These are phyloP conservation scores for Anthracocystis walkeri DNA, from an alignment of 1,284 basidiomycete species.

Conservation along the genomic window DNA sequence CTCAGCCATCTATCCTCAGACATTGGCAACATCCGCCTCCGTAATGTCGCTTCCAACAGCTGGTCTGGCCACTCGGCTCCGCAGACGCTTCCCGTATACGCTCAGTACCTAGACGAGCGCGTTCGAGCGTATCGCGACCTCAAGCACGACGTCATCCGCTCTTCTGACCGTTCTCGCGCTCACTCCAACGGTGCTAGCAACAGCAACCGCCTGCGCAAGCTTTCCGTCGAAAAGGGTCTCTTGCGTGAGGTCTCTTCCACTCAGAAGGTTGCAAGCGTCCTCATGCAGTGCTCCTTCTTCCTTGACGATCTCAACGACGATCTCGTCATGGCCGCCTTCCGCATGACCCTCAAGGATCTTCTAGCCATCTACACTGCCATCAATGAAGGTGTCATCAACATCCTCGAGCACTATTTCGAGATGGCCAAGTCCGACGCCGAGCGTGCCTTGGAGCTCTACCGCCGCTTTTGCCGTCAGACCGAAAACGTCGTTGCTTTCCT, in stretches of 20 bases:
- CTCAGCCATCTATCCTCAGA: slow-evolving; percentile 79
- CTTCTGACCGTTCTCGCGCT: slow-evolving; percentile 80
- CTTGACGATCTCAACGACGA: slow-evolving; percentile 92
- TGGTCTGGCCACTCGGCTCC: slow-evolving; percentile 73
- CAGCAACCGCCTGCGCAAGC: slow-evolving; percentile 79
- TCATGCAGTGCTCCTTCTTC: slow-evolving; percentile 94
- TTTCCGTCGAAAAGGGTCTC: slow-evolving; percentile 96
- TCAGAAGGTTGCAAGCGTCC: slow-evolving; percentile 85
- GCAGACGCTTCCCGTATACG: slow-evolving; percentile 87
- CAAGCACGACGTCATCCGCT: slow-evolving; percentile 91
- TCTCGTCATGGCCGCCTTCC: slow-evolving; percentile 85
- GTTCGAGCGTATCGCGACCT: slow-evolving; percentile 90
- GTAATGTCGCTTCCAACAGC: slow-evolving; percentile 74
- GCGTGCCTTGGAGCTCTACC: slow-evolving; percentile 88
- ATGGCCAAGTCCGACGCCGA: slow-evolving; percentile 94
- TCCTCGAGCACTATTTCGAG: slow-evolving; percentile 94
- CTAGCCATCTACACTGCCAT: slow-evolving; percentile 94
- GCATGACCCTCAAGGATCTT: slow-evolving; percentile 97
- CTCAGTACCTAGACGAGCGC: slow-evolving; percentile 86
- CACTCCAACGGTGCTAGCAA: slow-evolving; percentile 68
- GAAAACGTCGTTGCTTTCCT: slow-evolving; percentile 94
- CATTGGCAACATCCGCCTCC: slow-evolving; percentile 79
- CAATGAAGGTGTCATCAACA: slow-evolving; percentile 98
- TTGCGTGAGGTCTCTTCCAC: slow-evolving; percentile 91
- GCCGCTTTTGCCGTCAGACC: slow-evolving; percentile 93